phyloP scores from a whole-genome alignment of 345 rosid species.

The Pugionium cornutum region DNA sequence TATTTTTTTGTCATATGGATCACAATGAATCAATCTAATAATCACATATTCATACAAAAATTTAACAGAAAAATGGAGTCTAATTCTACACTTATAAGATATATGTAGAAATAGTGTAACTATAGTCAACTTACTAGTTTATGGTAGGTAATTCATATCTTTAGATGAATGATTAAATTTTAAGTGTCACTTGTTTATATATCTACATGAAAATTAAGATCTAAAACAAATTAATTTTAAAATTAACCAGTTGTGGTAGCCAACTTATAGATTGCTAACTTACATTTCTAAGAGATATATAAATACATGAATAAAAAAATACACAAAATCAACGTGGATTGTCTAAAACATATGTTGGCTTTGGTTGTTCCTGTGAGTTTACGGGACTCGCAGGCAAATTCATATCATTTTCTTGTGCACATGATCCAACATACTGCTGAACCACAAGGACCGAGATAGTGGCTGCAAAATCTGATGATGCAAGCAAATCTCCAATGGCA shows the following conservation, averaged over 20 bases:
- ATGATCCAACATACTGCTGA: conserved; percentile 63
- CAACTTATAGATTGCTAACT: conserved; percentile 24
- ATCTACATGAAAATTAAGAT: too few species aligned
- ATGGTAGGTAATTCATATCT: too few species aligned
- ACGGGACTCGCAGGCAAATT: conserved; percentile 54
- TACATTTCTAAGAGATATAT: conserved; percentile 4
- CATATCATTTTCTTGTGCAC: conserved; percentile 40
- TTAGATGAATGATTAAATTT: too few species aligned
- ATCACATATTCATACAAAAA: too few species aligned
- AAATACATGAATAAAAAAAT: background rate
- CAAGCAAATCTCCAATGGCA: conserved; percentile 88
- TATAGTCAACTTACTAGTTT: too few species aligned
- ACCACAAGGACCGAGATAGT: conserved; percentile 81
- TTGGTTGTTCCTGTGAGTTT: conserved; percentile 38
- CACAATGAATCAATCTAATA: too few species aligned
- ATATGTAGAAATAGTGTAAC: too few species aligned
- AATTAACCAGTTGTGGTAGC: background rate
- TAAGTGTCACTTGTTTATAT: too few species aligned
- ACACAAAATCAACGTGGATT: conserved; percentile 24
- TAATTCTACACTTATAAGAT: too few species aligned
- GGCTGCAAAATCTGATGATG: conserved; percentile 86
- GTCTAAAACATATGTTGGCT: conserved; percentile 17
- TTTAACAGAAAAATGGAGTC: too few species aligned
- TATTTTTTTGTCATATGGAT: too few species aligned
- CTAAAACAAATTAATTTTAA: conserved; percentile 5